Conservation (phyloP, 2,329 filamentous ascomycete genomes). For the Orbilia brochopaga region DNA sequence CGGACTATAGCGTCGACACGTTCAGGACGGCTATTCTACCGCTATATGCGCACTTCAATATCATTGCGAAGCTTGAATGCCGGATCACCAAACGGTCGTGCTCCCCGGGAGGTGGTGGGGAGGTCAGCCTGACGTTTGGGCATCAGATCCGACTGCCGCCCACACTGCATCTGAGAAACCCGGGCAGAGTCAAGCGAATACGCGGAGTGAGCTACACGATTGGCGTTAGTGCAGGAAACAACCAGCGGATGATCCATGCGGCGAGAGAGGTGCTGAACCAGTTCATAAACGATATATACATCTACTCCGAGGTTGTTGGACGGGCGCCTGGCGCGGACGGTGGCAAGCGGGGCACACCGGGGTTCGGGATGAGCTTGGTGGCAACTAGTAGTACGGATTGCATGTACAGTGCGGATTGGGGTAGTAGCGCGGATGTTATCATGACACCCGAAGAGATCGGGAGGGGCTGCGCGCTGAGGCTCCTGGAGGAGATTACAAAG, state of each 20-base stretch:
- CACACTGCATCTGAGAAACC: slow-evolving; percentile 84
- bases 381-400: slow-evolving; percentile 85
- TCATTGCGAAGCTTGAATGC: slow-evolving; percentile 83
- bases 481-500: slow-evolving; percentile 79
- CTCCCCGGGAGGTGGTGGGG: slow-evolving; percentile 76
- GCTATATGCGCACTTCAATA: slow-evolving; percentile 87
- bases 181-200: slow-evolving; percentile 84
- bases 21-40: slow-evolving; percentile 92
- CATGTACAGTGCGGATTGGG: slow-evolving; percentile 85
- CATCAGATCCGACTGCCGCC: slow-evolving; percentile 93
- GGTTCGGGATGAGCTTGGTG: slow-evolving; percentile 87
- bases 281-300: slow-evolving; percentile 85
- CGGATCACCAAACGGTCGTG: slow-evolving; percentile 81
- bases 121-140: slow-evolving; percentile 91
- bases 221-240: slow-evolving; percentile 90
- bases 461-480: slow-evolving; percentile 82
- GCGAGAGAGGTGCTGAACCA: slow-evolving; percentile 86
- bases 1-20: slow-evolving; percentile 89
- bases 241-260: slow-evolving; percentile 90
- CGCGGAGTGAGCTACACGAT: slow-evolving; percentile 92
- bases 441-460: slow-evolving; percentile 92
- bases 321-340: slow-evolving; percentile 43
- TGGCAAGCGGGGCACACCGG: slow-evolving; percentile 74
- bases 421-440: slow-evolving; percentile 70
- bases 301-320: slow-evolving; percentile 71